phyloP scores from a whole-genome alignment of 306 rosid species.

The Dryas octopetala region DNA sequence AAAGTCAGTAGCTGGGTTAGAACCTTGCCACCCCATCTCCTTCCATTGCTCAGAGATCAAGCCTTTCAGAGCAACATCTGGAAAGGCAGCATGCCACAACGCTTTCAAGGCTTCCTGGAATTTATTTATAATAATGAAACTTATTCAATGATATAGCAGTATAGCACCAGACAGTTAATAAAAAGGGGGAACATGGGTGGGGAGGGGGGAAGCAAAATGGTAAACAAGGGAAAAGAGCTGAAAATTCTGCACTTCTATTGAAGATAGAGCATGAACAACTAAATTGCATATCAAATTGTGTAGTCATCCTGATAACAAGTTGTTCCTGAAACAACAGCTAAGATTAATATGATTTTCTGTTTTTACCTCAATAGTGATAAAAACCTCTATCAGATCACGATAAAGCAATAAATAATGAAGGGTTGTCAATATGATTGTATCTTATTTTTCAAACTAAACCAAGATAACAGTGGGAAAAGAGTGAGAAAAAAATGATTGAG shows the following conservation, averaged over 20 bases:
- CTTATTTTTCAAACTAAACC: background rate
- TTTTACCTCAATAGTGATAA: background rate
- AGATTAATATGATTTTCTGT: background rate
- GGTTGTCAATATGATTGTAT: background rate
- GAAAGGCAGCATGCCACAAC: slow-evolving; percentile 80
- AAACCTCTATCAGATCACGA: background rate
- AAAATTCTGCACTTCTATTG: background rate
- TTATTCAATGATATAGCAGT: background rate
- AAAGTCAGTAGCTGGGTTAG: slow-evolving; percentile 96
- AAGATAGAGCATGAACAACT: background rate
- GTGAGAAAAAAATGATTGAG: background rate
- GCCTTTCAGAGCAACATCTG: slow-evolving; percentile 61
- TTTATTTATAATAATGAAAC: slow-evolving; percentile 16
- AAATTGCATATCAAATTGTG: background rate
- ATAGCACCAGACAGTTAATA: slow-evolving; percentile 3
- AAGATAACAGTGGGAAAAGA: background rate
- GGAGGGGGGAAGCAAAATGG: background rate
- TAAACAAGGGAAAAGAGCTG: background rate
- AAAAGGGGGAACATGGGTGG: background rate
- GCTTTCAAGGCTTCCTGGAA: slow-evolving; percentile 76
- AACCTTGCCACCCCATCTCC: slow-evolving; percentile 99
- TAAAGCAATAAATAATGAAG: background rate
- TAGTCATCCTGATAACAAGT: background rate
- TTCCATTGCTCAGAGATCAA: slow-evolving; percentile 94
- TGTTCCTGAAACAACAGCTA: background rate